These are phyloP conservation scores for Paramarasmius palmivorus DNA, from an alignment of 1,284 basidiomycete species.

Conservation along the genomic window DNA sequence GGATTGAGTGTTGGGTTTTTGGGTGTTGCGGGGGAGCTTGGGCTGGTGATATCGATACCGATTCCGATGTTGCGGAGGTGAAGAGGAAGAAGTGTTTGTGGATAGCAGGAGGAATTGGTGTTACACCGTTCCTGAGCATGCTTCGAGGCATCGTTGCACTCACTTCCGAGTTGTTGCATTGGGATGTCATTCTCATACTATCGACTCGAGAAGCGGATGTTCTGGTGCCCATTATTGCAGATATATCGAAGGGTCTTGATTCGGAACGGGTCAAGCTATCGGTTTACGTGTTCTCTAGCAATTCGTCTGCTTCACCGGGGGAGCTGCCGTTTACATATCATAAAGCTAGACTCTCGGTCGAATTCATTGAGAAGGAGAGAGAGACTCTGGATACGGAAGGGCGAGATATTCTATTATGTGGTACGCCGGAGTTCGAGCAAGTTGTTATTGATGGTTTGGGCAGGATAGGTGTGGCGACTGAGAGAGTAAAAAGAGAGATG, in stretches of 20 bases:
- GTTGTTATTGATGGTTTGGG: constrained; percentile 27
- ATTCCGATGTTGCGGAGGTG: no score
- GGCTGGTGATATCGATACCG: constrained; percentile 22
- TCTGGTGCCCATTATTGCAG: constrained; percentile 36
- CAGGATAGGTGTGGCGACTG: constrained; percentile 27
- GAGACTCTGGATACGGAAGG: constrained; percentile 16
- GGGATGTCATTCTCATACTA: constrained; percentile 45
- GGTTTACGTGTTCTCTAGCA: constrained; percentile 10
- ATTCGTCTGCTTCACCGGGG: constrained; percentile 11
- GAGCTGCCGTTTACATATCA: constrained; percentile 25
- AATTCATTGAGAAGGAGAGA: constrained; percentile 24
- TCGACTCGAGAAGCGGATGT: constrained; percentile 52
- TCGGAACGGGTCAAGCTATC: background rate
- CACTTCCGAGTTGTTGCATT: constrained; percentile 17
- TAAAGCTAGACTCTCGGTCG: constrained; percentile 25
- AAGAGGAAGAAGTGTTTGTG: constrained; percentile 37
- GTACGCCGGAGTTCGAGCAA: constrained; percentile 37
- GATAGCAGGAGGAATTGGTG: constrained; percentile 58
- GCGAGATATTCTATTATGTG: constrained; percentile 37
- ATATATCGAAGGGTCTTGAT: constrained; percentile 20
- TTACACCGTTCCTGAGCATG: constrained; percentile 61
- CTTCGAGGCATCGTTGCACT: constrained; percentile 30
- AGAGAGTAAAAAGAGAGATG: constrained; percentile 32
- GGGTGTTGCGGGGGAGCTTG: constrained; percentile 40
- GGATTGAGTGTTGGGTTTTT: constrained; percentile 34